Percentiles rank a stretch among this genome's conserved stretches.
Conservation (phyloP, 2,329 filamentous ascomycete species). For the Aspergillus sp. region DNA sequence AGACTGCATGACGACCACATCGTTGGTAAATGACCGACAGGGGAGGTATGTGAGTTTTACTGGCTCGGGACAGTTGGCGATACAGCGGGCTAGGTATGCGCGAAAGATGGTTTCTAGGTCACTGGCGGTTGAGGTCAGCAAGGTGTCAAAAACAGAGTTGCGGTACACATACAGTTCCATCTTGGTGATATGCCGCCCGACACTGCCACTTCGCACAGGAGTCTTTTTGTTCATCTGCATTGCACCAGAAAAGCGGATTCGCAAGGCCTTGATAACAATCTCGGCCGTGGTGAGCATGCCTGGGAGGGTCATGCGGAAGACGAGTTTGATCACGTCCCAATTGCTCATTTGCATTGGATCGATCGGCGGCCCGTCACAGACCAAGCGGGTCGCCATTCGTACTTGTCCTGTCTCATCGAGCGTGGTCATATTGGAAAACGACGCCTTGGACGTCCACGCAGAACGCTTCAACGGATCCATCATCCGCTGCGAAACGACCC, state of each 20-base stretch:
- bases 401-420: slow-evolving; percentile 1
- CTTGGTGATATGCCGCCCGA: slow-evolving; percentile 1
- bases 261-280: slow-evolving; percentile 8
- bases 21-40: slow-evolving; percentile 10
- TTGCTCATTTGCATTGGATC: slow-evolving; percentile 6
- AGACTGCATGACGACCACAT: slow-evolving; percentile 11
- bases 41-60: slow-evolving; percentile 16
- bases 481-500: slow-evolving; percentile 2
- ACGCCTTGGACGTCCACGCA: slow-evolving; percentile 8
- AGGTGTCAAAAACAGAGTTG: background rate
- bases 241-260: background rate
- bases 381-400: slow-evolving; percentile 10
- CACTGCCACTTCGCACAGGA: slow-evolving; percentile 11
- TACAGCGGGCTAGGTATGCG: slow-evolving; percentile 5
- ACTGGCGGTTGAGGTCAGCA: background rate
- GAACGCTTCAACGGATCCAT: slow-evolving; percentile 9
- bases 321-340: background rate
- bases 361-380: background rate
- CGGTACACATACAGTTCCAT: slow-evolving; percentile 6
- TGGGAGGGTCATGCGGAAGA: slow-evolving; percentile 7
- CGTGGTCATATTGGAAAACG: slow-evolving; percentile 12
- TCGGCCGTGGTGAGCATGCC: slow-evolving; percentile 4
- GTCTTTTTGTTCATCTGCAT: slow-evolving; percentile 17
- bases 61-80: background rate
- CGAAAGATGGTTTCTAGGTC: slow-evolving; percentile 12